These are phyloP conservation scores for Scenedesmus sp. DNA, from an alignment of 163 green algal species.

Conservation along the genomic window DNA sequence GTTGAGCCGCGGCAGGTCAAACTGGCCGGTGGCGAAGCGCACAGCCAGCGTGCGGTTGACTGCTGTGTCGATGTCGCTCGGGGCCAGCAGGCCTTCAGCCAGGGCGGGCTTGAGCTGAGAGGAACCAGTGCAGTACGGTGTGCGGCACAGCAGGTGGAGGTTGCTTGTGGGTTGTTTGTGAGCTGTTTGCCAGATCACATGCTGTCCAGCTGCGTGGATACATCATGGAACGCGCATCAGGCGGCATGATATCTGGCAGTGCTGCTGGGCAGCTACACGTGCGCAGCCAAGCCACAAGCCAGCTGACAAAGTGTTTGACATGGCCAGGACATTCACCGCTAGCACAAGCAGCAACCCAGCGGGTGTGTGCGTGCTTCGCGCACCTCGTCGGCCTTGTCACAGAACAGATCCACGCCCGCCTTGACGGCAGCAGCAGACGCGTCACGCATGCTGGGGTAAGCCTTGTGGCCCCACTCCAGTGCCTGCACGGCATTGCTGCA, in stretches of 20 bases:
- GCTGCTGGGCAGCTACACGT: too few relatives aligned
- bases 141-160: background rate
- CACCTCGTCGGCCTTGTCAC: constrained; percentile 40
- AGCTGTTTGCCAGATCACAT: too few relatives aligned
- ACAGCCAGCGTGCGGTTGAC: constrained; percentile 36
- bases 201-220: too few relatives aligned
- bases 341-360: background rate
- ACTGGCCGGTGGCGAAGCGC: constrained; percentile 52
- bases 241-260: too few relatives aligned
- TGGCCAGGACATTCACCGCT: too few relatives aligned
- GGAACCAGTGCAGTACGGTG: background rate
- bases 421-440: constrained; percentile 47
- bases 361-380: background rate
- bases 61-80: constrained; percentile 5
- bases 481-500: constrained; percentile 40
- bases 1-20: constrained; percentile 21
- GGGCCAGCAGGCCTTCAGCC: background rate
- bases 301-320: too few relatives aligned
- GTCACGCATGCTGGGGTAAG: background rate
- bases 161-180: background rate
- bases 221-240: too few relatives aligned
- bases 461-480: constrained; percentile 42
- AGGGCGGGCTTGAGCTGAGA: constrained; percentile 21
- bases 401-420: constrained; percentile 48
- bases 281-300: too few relatives aligned